Evolutionary conservation across 1,284 basidiomycete species (phyloP).

Genomic region (Cryptococcus deneoformans): DNA sequence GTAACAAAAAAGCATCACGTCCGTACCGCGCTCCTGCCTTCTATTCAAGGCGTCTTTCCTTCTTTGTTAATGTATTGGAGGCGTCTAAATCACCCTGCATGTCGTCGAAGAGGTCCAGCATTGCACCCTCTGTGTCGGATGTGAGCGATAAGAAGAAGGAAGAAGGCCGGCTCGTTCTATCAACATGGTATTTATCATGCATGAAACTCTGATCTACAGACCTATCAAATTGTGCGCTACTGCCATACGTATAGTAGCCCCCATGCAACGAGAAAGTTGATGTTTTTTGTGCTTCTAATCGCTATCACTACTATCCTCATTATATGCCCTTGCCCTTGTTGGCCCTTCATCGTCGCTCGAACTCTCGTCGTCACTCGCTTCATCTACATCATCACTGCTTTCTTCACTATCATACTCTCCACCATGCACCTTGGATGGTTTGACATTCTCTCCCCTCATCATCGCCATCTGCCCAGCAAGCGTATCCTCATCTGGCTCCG

Average conservation of each 20-base stretch:
- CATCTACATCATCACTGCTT: conserved; percentile 54
- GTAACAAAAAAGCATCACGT: no score
- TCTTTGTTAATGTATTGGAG: no score
- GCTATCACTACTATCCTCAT: conserved; percentile 34
- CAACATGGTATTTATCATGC: no score
- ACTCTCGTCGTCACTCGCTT: conserved; percentile 39
- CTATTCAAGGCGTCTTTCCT: no score
- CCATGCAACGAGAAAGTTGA: neutral
- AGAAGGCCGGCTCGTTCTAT: no score
- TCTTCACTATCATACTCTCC: conserved; percentile 54
- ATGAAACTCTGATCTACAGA: no score
- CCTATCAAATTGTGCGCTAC: no score
- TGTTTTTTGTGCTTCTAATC: conserved; percentile 10
- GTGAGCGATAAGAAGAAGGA: no score
- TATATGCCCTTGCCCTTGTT: conserved; percentile 27
- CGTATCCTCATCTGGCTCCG: conserved; percentile 91
- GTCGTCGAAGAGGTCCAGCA: no score
- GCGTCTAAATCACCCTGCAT: no score
- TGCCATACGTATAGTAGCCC: neutral
- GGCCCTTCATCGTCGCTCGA: conserved; percentile 49
- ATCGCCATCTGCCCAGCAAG: conserved; percentile 98
- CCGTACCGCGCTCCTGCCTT: no score
- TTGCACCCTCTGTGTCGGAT: no score
- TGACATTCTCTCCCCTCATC: conserved; percentile 89
- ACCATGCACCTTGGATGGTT: conserved; percentile 54